Evolutionary conservation across 169 alveolate species (phyloP).

Genomic region (Perkinsus marinus): DNA sequence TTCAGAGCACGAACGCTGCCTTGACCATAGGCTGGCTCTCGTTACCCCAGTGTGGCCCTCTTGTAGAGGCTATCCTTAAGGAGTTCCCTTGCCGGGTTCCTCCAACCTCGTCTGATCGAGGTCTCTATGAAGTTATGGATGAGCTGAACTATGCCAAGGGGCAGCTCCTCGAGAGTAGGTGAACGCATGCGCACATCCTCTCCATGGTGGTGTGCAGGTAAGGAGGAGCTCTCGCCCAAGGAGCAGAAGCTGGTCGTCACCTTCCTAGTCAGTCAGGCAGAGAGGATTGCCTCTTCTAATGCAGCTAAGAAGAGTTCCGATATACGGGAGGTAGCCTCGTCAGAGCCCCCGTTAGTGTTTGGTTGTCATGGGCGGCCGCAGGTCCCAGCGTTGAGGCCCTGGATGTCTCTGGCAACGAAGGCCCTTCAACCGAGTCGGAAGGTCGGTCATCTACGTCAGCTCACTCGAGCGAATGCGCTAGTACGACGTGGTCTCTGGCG

Average conservation of each 20-base stretch:
- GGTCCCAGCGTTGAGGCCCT: background rate
- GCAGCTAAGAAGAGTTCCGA: background rate
- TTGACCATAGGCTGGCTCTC: background rate
- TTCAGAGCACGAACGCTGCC: background rate
- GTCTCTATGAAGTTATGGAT: background rate
- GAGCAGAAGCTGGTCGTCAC: background rate
- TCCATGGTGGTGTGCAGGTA: background rate
- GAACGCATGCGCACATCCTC: background rate
- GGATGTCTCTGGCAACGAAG: background rate
- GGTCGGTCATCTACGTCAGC: background rate
- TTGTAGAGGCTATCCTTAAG: background rate
- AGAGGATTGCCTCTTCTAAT: background rate
- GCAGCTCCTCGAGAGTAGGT: background rate
- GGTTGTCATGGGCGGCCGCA: background rate
- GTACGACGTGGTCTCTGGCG: background rate
- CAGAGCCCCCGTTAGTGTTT: background rate
- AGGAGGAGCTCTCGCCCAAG: background rate
- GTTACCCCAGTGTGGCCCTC: background rate
- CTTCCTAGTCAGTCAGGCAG: background rate
- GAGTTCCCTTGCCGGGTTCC: background rate
- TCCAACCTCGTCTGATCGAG: background rate
- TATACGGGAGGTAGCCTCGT: background rate
- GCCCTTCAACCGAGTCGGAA: background rate
- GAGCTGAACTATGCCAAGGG: background rate
- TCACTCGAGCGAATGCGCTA: background rate